Evolutionary conservation across 352 stramenopile species (phyloP).

Genomic region (Phytopythium aichiense): DNA sequence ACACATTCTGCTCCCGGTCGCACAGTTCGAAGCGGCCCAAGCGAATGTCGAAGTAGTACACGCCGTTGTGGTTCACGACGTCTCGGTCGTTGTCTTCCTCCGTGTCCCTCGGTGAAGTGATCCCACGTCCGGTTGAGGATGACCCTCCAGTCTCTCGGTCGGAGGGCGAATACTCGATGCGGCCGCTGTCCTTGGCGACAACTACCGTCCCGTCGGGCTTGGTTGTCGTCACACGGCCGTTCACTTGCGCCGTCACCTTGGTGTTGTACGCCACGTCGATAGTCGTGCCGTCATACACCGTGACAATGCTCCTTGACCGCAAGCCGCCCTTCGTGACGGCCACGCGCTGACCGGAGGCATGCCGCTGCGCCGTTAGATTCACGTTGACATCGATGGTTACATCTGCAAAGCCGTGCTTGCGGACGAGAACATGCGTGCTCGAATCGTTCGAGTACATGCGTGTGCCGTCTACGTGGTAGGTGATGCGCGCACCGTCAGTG

Average conservation of each 20-base stretch:
- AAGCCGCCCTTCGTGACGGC: slow-evolving; percentile 70
- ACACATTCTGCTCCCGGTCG: slow-evolving; percentile 72
- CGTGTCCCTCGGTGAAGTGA: not conserved
- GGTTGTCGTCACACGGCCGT: slow-evolving; percentile 46
- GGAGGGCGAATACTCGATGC: slow-evolving; percentile 44
- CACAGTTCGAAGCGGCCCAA: slow-evolving; percentile 47
- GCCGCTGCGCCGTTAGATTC: slow-evolving; percentile 49
- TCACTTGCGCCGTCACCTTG: slow-evolving; percentile 69
- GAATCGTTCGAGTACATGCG: slow-evolving; percentile 46
- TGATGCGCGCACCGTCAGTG: slow-evolving; percentile 48
- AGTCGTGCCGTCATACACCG: slow-evolving; percentile 48
- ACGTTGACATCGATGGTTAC: slow-evolving; percentile 71
- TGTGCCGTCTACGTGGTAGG: slow-evolving; percentile 66
- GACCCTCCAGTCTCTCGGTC: not conserved
- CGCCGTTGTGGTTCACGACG: slow-evolving; percentile 48
- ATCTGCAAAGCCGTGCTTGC: slow-evolving; percentile 46
- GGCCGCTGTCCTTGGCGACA: slow-evolving; percentile 67
- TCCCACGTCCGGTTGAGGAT: not conserved
- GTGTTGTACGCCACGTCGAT: slow-evolving; percentile 74
- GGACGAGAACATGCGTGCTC: slow-evolving; percentile 50
- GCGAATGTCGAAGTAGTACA: slow-evolving; percentile 75
- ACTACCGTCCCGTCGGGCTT: slow-evolving; percentile 45
- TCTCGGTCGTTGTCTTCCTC: slow-evolving; percentile 60
- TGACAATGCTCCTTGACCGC: slow-evolving; percentile 45
- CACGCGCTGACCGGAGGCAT: slow-evolving; percentile 51